Percentiles rank a stretch among this genome's conserved stretches.
Evolutionary conservation across 1,139 yeast species (phyloP).

Genomic region (Nakaseomyces bracarensis): DNA sequence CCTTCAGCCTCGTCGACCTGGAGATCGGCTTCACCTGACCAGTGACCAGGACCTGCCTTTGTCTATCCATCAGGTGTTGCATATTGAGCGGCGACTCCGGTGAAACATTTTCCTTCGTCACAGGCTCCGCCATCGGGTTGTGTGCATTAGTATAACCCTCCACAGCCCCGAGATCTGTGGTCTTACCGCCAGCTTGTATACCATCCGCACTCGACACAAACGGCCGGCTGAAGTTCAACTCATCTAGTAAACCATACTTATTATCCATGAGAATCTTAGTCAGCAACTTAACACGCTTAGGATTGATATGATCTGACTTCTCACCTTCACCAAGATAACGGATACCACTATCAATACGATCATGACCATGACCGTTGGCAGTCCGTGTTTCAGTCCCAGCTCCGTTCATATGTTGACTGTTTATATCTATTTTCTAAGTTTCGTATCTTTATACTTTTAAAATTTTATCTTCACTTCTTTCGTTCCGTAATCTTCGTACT

Average conservation of each 20-base stretch:
- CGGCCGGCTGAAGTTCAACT: slow-evolving; percentile 20
- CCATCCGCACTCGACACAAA: slow-evolving; percentile 7
- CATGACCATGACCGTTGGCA: no score
- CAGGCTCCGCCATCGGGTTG: slow-evolving; percentile 4
- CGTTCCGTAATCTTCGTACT: no score
- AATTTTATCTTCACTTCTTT: no score
- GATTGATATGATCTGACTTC: slow-evolving; percentile 10
- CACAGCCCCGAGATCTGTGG: background rate
- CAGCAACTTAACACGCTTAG: slow-evolving; percentile 19
- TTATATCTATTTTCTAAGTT: background rate
- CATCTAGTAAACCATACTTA: slow-evolving; percentile 28
- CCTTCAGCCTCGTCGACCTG: slow-evolving; percentile 24
- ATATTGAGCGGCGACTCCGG: background rate
- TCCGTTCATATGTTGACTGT: background rate
- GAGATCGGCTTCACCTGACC: slow-evolving; percentile 12
- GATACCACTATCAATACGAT: no score
- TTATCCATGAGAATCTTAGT: slow-evolving; percentile 26
- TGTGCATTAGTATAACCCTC: slow-evolving; percentile 5
- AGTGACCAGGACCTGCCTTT: background rate
- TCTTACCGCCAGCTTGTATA: slow-evolving; percentile 1
- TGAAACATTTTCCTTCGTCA: background rate
- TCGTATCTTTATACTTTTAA: no score
- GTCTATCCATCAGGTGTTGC: slow-evolving; percentile 1
- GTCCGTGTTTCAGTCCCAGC: background rate
- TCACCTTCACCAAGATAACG: background rate